Conservation (phyloP, 768 basidiomycete genomes). For the Suillus luteus region DNA sequence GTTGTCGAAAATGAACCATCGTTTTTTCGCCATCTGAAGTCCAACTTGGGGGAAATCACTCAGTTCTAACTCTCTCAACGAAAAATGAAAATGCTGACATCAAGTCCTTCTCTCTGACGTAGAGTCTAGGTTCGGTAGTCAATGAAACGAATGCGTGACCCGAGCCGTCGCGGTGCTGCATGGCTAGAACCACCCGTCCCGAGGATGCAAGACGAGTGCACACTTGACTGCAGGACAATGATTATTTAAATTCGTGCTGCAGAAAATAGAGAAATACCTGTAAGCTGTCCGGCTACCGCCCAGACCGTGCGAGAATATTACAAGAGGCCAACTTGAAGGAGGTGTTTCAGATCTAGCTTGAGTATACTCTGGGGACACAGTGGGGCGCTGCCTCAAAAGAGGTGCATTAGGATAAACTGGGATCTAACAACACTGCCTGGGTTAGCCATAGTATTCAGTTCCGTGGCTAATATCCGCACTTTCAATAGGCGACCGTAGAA, state of each 20-base stretch:
- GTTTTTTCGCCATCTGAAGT: slow-evolving; percentile 23
- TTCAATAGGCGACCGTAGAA: slow-evolving; percentile 51
- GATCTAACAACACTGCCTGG: slow-evolving; percentile 38
- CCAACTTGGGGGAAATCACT: slow-evolving; percentile 23
- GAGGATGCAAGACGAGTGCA: slow-evolving; percentile 74
- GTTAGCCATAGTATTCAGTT: slow-evolving; percentile 3
- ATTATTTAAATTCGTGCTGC: slow-evolving; percentile 4
- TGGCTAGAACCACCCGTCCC: slow-evolving; percentile 77
- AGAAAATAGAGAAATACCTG: slow-evolving; percentile 40
- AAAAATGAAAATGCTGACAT: slow-evolving; percentile 39
- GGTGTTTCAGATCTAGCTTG: slow-evolving; percentile 13
- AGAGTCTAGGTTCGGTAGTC: slow-evolving; percentile 41
- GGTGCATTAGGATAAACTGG: slow-evolving; percentile 60
- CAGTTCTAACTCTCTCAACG: slow-evolving; percentile 2
- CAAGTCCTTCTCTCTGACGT: slow-evolving; percentile 59
- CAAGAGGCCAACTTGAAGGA: slow-evolving; percentile 62
- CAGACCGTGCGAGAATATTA: slow-evolving; percentile 86
- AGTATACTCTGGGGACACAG: neutral
- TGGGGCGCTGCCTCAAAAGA: slow-evolving; percentile 42
- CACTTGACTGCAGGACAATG: slow-evolving; percentile 49
- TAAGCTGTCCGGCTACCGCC: slow-evolving; percentile 74
- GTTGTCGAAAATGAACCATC: slow-evolving; percentile 54
- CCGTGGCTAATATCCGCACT: slow-evolving; percentile 31
- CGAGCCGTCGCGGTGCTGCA: slow-evolving; percentile 86
- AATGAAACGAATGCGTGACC: slow-evolving; percentile 51